phyloP scores from a whole-genome alignment of 805 yeast genomes.

The Candida yuanshanica region DNA sequence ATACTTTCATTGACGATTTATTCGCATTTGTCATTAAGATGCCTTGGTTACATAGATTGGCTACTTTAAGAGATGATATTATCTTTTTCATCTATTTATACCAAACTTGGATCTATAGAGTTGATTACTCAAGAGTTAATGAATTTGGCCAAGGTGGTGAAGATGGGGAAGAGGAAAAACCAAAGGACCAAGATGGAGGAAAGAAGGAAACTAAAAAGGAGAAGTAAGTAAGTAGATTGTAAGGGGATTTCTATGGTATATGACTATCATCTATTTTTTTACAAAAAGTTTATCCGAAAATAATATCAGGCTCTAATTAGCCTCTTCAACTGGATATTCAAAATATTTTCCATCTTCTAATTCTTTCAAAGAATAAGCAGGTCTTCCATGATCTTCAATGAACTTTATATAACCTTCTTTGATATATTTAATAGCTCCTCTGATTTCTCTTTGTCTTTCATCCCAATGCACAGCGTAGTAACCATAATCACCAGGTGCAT shows the following conservation, averaged over 20 bases:
- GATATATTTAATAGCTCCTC: conserved; percentile 38
- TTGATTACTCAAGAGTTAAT: conserved; percentile 33
- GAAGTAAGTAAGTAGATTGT: background rate
- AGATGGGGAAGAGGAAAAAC: conserved; percentile 10
- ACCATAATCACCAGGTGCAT: conserved; percentile 37
- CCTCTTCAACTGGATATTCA: conserved; percentile 20
- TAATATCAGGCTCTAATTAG: background rate
- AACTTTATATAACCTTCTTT: conserved; percentile 41
- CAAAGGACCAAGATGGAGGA: background rate
- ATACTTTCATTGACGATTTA: conserved; percentile 35
- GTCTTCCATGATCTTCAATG: conserved; percentile 31
- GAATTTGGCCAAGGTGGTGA: conserved; percentile 34
- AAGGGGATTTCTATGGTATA: background rate
- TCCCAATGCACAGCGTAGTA: conserved; percentile 50
- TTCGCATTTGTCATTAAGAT: conserved; percentile 37
- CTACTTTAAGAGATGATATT: conserved; percentile 36
- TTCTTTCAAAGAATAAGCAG: conserved; percentile 34
- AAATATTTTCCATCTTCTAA: conserved; percentile 33
- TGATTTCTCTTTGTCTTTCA: conserved; percentile 35
- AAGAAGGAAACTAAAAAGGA: conserved; percentile 1
- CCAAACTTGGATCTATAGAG: conserved; percentile 35
- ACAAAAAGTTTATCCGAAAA: background rate
- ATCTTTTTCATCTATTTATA: conserved; percentile 35
- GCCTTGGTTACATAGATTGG: conserved; percentile 37
- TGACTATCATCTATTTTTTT: background rate